phyloP scores from a whole-genome alignment of 106 monocot genomes.

The Cymbidium sinense region DNA sequence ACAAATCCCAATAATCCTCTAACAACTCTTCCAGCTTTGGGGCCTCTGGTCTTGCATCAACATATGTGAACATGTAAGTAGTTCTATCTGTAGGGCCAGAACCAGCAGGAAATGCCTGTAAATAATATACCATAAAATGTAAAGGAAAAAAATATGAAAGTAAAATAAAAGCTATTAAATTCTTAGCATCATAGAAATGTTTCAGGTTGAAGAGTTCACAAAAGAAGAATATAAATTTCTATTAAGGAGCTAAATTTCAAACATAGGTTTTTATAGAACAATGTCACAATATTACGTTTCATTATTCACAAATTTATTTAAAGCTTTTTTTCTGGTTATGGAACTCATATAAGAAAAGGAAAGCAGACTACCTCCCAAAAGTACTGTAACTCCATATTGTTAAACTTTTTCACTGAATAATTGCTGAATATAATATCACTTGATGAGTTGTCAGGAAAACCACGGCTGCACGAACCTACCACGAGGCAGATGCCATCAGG shows the following conservation, averaged over 20 bases:
- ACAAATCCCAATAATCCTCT: constrained; percentile 80
- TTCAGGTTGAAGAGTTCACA: background rate
- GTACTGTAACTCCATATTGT: constrained; percentile 51
- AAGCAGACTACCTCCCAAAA: constrained; percentile 84
- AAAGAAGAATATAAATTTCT: background rate
- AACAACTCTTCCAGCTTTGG: constrained; percentile 80
- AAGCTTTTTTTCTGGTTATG: background rate
- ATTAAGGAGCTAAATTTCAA: background rate
- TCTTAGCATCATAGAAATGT: background rate
- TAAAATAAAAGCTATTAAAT: background rate
- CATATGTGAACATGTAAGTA: constrained; percentile 93
- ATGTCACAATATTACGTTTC: background rate
- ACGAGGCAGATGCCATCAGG: constrained; percentile 97
- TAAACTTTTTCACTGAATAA: constrained; percentile 41
- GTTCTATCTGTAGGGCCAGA: constrained; percentile 81
- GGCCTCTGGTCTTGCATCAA: constrained; percentile 47
- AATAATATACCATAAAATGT: background rate
- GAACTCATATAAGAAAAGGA: background rate
- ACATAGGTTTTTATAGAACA: background rate
- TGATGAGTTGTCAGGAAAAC: constrained; percentile 62
- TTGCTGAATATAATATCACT: constrained; percentile 91
- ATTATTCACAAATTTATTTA: background rate
- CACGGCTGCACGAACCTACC: constrained; percentile 78
- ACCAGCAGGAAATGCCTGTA: constrained; percentile 94
- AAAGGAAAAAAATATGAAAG: no score